These are phyloP conservation scores for Rhodotorula sp. DNA, from an alignment of 1,284 basidiomycete species.

Conservation along the genomic window DNA sequence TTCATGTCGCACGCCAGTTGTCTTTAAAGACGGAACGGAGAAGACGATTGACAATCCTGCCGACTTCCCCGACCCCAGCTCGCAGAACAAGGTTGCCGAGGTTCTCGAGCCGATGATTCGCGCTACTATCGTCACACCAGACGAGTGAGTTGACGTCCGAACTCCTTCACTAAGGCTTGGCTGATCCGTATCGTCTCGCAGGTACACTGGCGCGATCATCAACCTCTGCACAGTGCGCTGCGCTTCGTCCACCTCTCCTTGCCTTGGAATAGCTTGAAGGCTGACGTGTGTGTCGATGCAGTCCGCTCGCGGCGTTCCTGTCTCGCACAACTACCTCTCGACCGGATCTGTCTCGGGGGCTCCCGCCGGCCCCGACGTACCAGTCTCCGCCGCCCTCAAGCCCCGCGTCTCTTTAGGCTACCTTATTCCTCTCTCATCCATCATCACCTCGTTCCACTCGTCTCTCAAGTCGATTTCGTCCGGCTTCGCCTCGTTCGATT, in stretches of 20 bases:
- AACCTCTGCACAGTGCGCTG: conserved; percentile 65
- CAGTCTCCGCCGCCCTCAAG: conserved; percentile 70
- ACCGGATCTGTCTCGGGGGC: conserved; percentile 64
- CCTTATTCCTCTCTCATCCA: conserved; percentile 66
- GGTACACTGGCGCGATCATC: conserved; percentile 64
- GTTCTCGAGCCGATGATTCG: conserved; percentile 74
- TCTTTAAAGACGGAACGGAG: conserved; percentile 68
- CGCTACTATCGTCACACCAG: conserved; percentile 42
- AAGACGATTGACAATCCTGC: conserved; percentile 79
- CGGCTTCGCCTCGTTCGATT: conserved; percentile 53
- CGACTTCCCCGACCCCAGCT: conserved; percentile 79
- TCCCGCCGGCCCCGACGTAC: conserved; percentile 41
- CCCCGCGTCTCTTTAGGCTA: conserved; percentile 67
- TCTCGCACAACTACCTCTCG: conserved; percentile 46
- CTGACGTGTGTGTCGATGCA: background rate
- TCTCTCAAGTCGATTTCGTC: conserved; percentile 64
- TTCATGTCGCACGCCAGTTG: conserved; percentile 57
- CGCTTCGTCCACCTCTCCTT: too few relatives aligned
- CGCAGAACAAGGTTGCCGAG: conserved; percentile 64
- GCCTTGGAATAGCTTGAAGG: background rate
- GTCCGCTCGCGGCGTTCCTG: conserved; percentile 44
- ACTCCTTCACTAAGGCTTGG: background rate
- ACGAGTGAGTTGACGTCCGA: conserved; percentile 25
- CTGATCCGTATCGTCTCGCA: background rate
- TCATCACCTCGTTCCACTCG: conserved; percentile 91